Percentiles rank a stretch among this genome's conserved stretches.
Conservation (phyloP, 148 eudicot genomes). For the Chenopodium formosanum region DNA sequence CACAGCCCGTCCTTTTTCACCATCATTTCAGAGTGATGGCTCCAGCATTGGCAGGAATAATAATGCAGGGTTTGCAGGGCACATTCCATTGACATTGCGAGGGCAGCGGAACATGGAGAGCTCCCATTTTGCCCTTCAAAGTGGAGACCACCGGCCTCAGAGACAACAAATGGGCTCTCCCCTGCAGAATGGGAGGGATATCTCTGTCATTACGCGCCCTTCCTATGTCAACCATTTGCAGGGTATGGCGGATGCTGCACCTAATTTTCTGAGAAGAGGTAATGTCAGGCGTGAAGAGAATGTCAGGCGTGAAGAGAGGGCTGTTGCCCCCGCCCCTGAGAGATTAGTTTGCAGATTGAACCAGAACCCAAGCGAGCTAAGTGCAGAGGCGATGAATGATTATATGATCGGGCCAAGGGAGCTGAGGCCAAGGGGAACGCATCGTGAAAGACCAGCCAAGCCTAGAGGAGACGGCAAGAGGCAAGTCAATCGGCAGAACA, state of each 20-base stretch:
- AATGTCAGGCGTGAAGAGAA: constrained; percentile 5
- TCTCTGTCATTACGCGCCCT: neutral
- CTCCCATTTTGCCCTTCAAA: constrained; percentile 15
- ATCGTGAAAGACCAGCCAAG: constrained; percentile 16
- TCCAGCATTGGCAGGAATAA: constrained; percentile 11
- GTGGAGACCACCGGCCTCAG: constrained; percentile 16
- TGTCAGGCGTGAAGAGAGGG: constrained; percentile 14
- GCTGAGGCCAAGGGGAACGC: constrained; percentile 31
- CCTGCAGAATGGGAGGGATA: constrained; percentile 22
- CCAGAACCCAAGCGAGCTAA: constrained; percentile 76
- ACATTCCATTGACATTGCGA: constrained; percentile 31
- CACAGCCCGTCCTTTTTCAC: constrained; percentile 29
- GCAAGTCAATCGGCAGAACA: constrained; percentile 27
- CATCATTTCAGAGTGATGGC: constrained; percentile 26
- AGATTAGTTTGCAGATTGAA: constrained; percentile 44
- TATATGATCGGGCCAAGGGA: constrained; percentile 51
- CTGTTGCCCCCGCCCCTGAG: constrained; percentile 4
- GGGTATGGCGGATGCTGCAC: constrained; percentile 4
- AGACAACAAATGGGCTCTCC: constrained; percentile 17
- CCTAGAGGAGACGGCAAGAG: constrained; percentile 24
- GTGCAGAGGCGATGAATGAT: constrained; percentile 32
- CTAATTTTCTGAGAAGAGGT: neutral
- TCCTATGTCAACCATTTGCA: neutral
- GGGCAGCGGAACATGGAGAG: constrained; percentile 35
- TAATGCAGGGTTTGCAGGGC: constrained; percentile 29